Conservation (phyloP, 2,329 filamentous ascomycete species). For the Arthrobotrys megalospora region DNA sequence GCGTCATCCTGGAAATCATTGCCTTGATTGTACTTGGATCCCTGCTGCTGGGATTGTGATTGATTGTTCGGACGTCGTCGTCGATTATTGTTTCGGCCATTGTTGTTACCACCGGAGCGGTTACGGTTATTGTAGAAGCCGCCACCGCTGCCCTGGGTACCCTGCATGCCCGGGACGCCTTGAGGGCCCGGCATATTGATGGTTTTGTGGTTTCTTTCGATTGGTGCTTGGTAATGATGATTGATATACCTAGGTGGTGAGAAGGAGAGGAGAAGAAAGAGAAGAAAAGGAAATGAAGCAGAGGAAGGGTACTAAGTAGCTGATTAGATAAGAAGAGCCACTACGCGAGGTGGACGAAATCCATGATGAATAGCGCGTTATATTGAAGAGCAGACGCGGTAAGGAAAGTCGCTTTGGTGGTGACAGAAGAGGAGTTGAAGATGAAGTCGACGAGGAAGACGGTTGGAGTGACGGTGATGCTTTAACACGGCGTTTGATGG, state of each 20-base stretch:
- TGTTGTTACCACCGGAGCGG: constrained; percentile 6
- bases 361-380: background rate
- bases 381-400: background rate
- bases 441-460: background rate
- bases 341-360: background rate
- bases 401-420: background rate
- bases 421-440: too few species aligned
- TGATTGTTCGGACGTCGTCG: constrained; percentile 13
- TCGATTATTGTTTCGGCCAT: constrained; percentile 22
- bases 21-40: constrained; percentile 9
- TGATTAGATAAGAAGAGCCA: background rate
- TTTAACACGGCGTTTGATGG: background rate
- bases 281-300: background rate
- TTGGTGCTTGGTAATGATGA: background rate
- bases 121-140: constrained; percentile 1
- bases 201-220: background rate
- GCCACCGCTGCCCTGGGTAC: background rate
- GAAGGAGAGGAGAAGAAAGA: background rate
- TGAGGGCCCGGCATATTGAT: constrained; percentile 17
- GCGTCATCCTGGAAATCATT: constrained; percentile 18
- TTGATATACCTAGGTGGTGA: background rate
- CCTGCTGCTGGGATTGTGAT: constrained; percentile 2
- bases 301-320: background rate
- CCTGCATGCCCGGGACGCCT: constrained; percentile 8
- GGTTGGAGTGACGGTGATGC: background rate